These are phyloP conservation scores for Pholiota microspora DNA, from an alignment of 768 basidiomycete genomes.

Conservation along the genomic window DNA sequence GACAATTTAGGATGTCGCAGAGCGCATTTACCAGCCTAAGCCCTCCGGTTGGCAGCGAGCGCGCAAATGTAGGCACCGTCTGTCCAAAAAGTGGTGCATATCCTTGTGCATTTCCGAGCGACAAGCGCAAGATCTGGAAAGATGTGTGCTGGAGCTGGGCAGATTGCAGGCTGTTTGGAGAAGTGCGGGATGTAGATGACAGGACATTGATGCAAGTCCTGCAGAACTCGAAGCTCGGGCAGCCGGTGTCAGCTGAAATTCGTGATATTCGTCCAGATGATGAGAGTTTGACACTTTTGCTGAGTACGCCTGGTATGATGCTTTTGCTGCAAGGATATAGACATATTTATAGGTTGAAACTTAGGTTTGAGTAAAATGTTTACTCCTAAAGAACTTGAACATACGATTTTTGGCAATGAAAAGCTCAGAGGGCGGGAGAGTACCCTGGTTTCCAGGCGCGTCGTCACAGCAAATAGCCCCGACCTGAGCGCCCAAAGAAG, in stretches of 20 bases:
- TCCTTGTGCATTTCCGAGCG: neutral
- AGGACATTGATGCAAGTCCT: slow-evolving; percentile 1
- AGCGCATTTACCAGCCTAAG: neutral
- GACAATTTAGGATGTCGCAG: neutral
- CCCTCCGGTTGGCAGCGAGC: neutral
- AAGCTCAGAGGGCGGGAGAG: neutral
- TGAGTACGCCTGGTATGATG: neutral
- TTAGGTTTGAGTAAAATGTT: neutral
- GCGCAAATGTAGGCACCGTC: neutral
- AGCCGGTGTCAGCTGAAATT: neutral
- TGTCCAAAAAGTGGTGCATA: neutral
- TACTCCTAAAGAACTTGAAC: neutral
- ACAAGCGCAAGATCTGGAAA: slow-evolving; percentile 1
- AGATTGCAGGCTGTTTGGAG: slow-evolving; percentile 1
- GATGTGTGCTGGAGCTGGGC: neutral
- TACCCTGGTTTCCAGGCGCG: neutral
- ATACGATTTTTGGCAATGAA: neutral
- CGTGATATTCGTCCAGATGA: neutral
- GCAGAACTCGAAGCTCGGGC: neutral
- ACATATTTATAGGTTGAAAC: too few relatives aligned
- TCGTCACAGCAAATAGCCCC: neutral
- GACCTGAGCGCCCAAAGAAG: neutral
- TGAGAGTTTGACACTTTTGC: neutral
- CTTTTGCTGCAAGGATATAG: neutral
- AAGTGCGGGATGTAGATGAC: neutral